phyloP scores from a whole-genome alignment of 768 basidiomycete species.

The Nevesoporus exiguus region DNA sequence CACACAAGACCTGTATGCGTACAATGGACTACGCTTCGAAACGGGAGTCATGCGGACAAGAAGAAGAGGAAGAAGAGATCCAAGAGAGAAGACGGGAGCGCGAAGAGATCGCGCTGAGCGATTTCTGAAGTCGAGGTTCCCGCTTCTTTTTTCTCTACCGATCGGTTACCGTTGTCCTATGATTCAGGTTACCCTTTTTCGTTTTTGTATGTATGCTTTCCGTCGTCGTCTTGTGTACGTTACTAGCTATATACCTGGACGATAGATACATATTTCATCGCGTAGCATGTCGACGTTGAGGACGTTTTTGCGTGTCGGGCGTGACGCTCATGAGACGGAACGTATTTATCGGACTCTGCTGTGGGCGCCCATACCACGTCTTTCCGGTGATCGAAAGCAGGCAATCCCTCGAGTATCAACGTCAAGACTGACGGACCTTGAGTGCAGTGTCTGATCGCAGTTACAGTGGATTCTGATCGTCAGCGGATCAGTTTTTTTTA shows the following conservation, averaged over 20 bases:
- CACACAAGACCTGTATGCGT: not conserved
- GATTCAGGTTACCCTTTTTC: not conserved
- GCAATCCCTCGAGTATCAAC: too few relatives aligned
- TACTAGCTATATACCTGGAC: not conserved
- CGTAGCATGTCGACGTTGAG: not conserved
- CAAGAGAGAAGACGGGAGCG: slow-evolving; percentile 56
- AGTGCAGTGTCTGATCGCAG: too few relatives aligned
- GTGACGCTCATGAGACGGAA: too few relatives aligned
- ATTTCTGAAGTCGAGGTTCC: too few relatives aligned
- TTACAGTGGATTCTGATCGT: too few relatives aligned
- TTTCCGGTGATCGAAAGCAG: too few relatives aligned
- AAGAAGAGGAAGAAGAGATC: slow-evolving; percentile 53
- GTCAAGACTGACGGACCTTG: too few relatives aligned
- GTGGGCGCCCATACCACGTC: too few relatives aligned
- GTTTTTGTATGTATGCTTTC: not conserved
- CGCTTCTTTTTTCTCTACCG: not conserved
- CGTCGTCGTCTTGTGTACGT: not conserved
- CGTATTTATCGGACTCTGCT: too few relatives aligned
- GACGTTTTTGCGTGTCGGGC: too few relatives aligned
- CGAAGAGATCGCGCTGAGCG: slow-evolving; percentile 34
- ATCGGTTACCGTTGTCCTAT: not conserved
- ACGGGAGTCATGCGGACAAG: not conserved
- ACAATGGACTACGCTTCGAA: slow-evolving; percentile 10
- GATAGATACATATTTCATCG: not conserved
- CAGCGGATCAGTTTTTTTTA: too few relatives aligned